Base-by-base conservation (phyloP, 2,329 filamentous ascomycete genomes). In the Fusarium transvaalense region DNA sequence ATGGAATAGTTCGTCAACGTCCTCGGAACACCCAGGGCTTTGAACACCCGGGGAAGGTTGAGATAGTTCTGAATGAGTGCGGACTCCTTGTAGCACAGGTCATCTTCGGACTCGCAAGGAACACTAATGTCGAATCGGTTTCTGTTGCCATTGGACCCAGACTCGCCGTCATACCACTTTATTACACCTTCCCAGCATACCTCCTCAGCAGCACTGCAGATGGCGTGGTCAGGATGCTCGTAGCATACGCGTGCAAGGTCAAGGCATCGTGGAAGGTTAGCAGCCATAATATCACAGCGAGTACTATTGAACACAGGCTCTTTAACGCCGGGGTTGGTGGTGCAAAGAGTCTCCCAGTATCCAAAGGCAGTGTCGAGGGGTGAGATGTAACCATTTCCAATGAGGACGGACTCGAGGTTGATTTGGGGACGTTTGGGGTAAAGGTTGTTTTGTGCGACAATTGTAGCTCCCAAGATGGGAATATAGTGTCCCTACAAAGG, bases 261-360 rank as follows among this genome's bases (percentile, higher is more conserved):
- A 3, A 72, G 48, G 7, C 69, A 72, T 19, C 69, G 53, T 15
- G 69, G 69, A 5, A 72, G 61, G 5, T 69, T 69, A 2, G 61
- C 66, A 1, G 63, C 59, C 42, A 72, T 71, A 0, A 53, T 52
- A 1, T 61, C 55, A 5, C 69, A 71, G 0, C 69, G 66, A 0
- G 69, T 72, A 6, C 51, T 60, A 31, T 71, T 71, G n/a, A 71
- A 71, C 0, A 67, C 1, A 3, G 68, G 68, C 17, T 56, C 29
- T 0, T 66, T 42, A 2, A 71, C 45, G 4, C 68, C 68, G 0
- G 68, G 64, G 6, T 69, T 69, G 0, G 69, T 70, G 3, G 63
- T 72, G 52, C 69, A 72, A 2, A 72, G 66, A 0, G 69, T 72
- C 4, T 72, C 69, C 54, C 68, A 72, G 25, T 72, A 72, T 23